Evolutionary conservation across 495 filamentous ascomycete genomes (phyloP), one percentile per base, ranked within the genome.

Genomic region (Aspergillus baeticus): DNA sequence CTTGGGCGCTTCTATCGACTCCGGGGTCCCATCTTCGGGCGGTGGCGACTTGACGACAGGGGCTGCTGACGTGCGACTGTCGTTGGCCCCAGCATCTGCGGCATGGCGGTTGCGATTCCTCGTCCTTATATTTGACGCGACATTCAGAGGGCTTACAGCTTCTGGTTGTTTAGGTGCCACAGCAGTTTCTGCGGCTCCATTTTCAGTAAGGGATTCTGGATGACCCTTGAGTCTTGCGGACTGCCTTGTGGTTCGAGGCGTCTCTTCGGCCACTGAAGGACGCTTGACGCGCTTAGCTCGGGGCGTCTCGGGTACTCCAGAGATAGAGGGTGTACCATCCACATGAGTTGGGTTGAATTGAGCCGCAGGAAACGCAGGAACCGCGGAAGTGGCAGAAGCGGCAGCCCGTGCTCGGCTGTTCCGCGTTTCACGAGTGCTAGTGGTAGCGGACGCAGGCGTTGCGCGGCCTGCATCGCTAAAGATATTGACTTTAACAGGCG

Each of bases 271-370:
- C 29, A 50, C 37, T 10, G 58, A 50, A 8, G 42, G 53, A 10
- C 62, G 60, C 46, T 61, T 67, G 15, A 61, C 51, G 22, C 67
- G 62, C 55, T 65, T 69, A 37, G 59, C 20, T 18, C 71, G 65
- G 7, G 74, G 74, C 10, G 72, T 73, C 55, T 74, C 72, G 17
- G 71, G 71, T 6, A 69, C 66, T 39, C 18, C 41, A n/a, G 45
- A 50, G 45, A 56, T 63, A 61, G 23, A 60, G 54, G 54, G 61
- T 62, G 22, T 59, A 52, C 49, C 39, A 45, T 58, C 54, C 23
- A 45, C 8, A 31, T 53, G 54, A 34, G 10, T 41, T 31, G 62
- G 53, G 62, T 34, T 57, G 43, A 41, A 21, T 33, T 41, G 48
- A 38, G 60, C 42, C 60, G 63, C n/a, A 50, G 54, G 41, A 18